Conservation (phyloP, 2,329 filamentous ascomycete genomes). For the Cladophialophora bantiana region DNA sequence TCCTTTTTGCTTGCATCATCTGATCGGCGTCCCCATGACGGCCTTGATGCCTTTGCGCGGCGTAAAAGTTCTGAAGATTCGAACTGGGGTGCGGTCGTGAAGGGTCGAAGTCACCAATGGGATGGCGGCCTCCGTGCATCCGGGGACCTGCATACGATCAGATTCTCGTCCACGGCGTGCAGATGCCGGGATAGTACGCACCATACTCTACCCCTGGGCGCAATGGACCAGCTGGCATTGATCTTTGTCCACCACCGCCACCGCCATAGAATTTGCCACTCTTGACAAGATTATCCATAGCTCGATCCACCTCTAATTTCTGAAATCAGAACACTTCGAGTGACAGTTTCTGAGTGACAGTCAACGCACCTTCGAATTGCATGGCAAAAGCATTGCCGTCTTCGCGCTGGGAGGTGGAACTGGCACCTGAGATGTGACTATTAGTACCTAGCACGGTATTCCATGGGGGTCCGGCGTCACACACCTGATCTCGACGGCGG, state of each 20-base stretch:
- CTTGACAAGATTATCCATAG: constrained; percentile 93
- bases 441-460: constrained; percentile 35
- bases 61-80: constrained; percentile 93
- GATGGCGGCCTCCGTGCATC: constrained; percentile 73
- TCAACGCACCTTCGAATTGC: constrained; percentile 79
- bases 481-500: constrained; percentile 76
- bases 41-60: constrained; percentile 87
- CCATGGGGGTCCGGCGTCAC: constrained; percentile 36
- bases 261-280: constrained; percentile 85
- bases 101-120: constrained; percentile 82
- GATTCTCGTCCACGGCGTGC: not conserved
- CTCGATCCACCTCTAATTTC: constrained; percentile 85
- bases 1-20: constrained; percentile 98
- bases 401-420: constrained; percentile 75
- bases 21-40: constrained; percentile 93
- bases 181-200: constrained; percentile 11
- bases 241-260: constrained; percentile 61
- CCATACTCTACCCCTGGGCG: constrained; percentile 38
- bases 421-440: constrained; percentile 65
- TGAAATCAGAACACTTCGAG: constrained; percentile 41
- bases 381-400: constrained; percentile 80
- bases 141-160: constrained; percentile 67
- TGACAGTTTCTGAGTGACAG: constrained; percentile 1
- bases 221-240: constrained; percentile 69
- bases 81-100: constrained; percentile 75